Evolutionary conservation across 257 asterid genomes (phyloP).

Genomic region (Rehmannia glutinosa): DNA sequence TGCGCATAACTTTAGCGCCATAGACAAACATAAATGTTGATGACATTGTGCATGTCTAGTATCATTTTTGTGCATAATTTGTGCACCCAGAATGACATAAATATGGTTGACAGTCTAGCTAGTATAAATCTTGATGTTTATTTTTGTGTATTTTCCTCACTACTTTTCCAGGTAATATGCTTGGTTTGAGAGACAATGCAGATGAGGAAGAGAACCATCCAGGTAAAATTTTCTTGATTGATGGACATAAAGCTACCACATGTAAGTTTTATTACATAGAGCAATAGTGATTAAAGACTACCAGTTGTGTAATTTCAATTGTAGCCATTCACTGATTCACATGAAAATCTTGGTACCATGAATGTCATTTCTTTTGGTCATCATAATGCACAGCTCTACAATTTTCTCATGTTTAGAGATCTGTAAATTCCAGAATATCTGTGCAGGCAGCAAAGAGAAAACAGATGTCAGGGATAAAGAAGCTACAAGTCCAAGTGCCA

Average conservation of each 20-base stretch:
- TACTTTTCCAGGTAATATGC: slow-evolving; percentile 15
- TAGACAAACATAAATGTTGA: not conserved
- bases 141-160: not conserved
- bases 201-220: slow-evolving; percentile 11
- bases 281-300: not conserved
- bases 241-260: slow-evolving; percentile 9
- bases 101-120: not conserved
- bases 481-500: slow-evolving; percentile 4
- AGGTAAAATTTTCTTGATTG: not conserved
- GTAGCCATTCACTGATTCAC: not conserved
- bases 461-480: slow-evolving; percentile 1
- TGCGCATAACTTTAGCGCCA: not conserved
- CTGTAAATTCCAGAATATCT: slow-evolving; percentile 9
- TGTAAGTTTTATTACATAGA: slow-evolving; percentile 18
- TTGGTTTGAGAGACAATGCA: not conserved
- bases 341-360: not conserved
- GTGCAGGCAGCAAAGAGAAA: slow-evolving; percentile 22
- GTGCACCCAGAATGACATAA: not conserved
- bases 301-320: not conserved
- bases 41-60: not conserved
- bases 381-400: not conserved
- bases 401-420: not conserved
- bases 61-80: not conserved
- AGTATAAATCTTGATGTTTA: not conserved
- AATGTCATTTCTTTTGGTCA: not conserved